phyloP scores from a whole-genome alignment of 176 grass and related monocot genomes.

The Dactylis glomerata region DNA sequence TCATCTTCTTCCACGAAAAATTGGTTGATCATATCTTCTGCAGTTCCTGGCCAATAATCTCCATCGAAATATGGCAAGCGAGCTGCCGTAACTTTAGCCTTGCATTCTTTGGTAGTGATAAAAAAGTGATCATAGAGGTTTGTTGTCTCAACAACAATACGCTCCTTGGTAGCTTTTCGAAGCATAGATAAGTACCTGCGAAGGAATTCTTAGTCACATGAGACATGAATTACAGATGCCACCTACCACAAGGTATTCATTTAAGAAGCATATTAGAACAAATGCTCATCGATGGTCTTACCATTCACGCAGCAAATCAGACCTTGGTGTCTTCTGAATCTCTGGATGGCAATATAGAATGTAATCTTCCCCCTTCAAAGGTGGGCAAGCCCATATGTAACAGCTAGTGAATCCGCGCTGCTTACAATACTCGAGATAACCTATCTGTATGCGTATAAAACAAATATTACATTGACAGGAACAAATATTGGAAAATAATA shows the following conservation, averaged over 20 bases:
- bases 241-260: background rate
- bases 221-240: background rate
- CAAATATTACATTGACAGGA: slow-evolving; percentile 4
- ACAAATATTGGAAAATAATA: background rate
- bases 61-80: slow-evolving; percentile 97
- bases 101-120: slow-evolving; percentile 51
- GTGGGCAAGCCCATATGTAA: slow-evolving; percentile 97
- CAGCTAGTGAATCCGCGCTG: slow-evolving; percentile 93
- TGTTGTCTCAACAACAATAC: slow-evolving; percentile 73
- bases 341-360: slow-evolving; percentile 96
- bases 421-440: slow-evolving; percentile 91
- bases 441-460: slow-evolving; percentile 56
- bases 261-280: background rate
- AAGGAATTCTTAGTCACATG: slow-evolving; percentile 20
- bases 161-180: slow-evolving; percentile 73
- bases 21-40: slow-evolving; percentile 90
- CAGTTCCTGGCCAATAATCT: slow-evolving; percentile 93
- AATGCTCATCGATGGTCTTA: slow-evolving; percentile 10
- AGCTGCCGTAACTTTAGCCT: slow-evolving; percentile 68
- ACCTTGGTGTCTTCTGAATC: slow-evolving; percentile 96
- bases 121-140: slow-evolving; percentile 94
- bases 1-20: slow-evolving; percentile 52
- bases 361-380: slow-evolving; percentile 94
- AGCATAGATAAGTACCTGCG: slow-evolving; percentile 95
- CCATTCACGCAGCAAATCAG: slow-evolving; percentile 91